Percentiles rank a stretch among this genome's conserved stretches.
phyloP scores from a whole-genome alignment of 257 asterid genomes.

The Schizonepeta tenuifolia region DNA sequence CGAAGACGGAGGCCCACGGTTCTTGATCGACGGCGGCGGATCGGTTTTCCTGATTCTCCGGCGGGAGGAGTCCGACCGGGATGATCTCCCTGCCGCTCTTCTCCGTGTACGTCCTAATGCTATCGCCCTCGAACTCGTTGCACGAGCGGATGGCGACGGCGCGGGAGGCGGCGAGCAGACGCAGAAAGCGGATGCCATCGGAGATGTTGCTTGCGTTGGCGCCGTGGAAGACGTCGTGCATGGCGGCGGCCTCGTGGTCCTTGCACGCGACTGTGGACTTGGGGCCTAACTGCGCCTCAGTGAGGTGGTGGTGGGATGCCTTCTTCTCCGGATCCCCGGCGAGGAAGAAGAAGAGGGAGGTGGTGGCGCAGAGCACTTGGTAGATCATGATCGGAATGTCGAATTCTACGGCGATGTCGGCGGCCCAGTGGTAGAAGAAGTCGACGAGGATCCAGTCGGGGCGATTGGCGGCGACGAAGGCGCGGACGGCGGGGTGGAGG shows the following conservation, averaged over 20 bases:
- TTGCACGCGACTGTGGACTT: not conserved
- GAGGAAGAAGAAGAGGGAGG: not conserved
- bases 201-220: not conserved
- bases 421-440: not conserved
- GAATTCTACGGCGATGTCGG: not conserved
- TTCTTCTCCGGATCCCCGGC: not conserved
- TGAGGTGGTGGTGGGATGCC: not conserved
- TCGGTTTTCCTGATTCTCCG: not conserved
- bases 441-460: not conserved
- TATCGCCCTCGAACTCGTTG: not conserved
- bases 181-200: not conserved
- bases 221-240: not conserved
- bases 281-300: not conserved
- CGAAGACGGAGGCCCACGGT: not conserved
- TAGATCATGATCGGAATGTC: not conserved
- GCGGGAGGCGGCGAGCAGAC: not conserved
- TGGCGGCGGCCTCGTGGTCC: not conserved
- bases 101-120: not conserved
- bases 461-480: not conserved
- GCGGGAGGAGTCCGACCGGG: not conserved
- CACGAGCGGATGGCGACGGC: not conserved
- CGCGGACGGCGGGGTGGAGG: conserved; percentile 3
- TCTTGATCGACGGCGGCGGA: not conserved
- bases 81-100: not conserved
- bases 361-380: not conserved